Conservation (phyloP, 2,329 filamentous ascomycete genomes). For the Trichoderma sp. region DNA sequence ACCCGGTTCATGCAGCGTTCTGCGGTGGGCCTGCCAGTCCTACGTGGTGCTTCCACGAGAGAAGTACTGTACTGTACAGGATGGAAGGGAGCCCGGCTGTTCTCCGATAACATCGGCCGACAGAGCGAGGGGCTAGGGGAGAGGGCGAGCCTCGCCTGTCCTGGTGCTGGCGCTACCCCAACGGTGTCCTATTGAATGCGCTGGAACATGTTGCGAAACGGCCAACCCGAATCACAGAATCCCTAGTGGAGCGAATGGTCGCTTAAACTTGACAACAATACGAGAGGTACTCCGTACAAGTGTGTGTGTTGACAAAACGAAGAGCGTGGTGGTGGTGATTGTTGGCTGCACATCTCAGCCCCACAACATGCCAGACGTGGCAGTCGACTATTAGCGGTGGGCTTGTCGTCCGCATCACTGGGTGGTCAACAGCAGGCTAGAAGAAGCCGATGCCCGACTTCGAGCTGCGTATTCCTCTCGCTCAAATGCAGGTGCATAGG, state of each 20-base stretch:
- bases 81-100: not conserved
- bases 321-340: not conserved
- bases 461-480: not conserved
- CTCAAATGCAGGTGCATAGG: not conserved
- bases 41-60: not conserved
- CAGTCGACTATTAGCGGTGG: slow-evolving; percentile 23
- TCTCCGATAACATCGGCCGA: slow-evolving; percentile 20
- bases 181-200: not conserved
- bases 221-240: not conserved
- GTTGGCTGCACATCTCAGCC: slow-evolving; percentile 2
- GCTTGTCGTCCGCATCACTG: not conserved
- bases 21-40: slow-evolving; percentile 20
- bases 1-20: slow-evolving; percentile 26
- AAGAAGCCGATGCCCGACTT: slow-evolving; percentile 19
- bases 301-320: not conserved
- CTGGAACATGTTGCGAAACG: not conserved
- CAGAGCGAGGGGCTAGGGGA: not conserved
- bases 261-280: not conserved
- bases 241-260: not conserved
- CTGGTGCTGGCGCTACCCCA: not conserved
- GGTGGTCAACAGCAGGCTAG: not conserved
- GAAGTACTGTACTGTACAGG: not conserved
- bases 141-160: not conserved
- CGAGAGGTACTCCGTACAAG: not conserved
- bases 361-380: slow-evolving; percentile 24